Evolutionary conservation across 768 basidiomycete genomes (phyloP).

Genomic region (Rhizopogon vulgaris): DNA sequence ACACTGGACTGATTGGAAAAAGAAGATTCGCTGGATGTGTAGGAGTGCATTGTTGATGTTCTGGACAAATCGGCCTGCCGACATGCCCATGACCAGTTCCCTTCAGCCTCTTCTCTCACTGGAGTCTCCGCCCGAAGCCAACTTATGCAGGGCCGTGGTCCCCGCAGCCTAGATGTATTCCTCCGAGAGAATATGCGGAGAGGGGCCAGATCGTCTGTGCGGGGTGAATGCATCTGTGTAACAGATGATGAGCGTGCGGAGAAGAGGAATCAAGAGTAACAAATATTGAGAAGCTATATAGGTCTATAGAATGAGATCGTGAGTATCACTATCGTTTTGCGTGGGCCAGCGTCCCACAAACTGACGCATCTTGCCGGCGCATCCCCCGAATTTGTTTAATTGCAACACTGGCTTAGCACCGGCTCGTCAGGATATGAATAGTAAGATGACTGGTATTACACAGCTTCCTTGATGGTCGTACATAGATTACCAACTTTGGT

Average conservation of each 20-base stretch:
- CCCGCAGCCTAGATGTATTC: slow-evolving; percentile 15
- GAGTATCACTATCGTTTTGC: neutral
- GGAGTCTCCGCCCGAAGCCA: slow-evolving; percentile 3
- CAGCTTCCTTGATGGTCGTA: neutral
- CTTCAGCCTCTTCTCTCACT: neutral
- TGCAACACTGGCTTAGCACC: slow-evolving; percentile 1
- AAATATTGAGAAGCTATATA: neutral
- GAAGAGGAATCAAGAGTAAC: neutral
- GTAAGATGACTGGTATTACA: neutral
- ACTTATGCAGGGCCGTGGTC: slow-evolving; percentile 24
- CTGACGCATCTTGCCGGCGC: slow-evolving; percentile 10
- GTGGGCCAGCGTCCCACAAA: neutral
- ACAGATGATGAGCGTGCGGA: neutral
- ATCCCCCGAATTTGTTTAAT: slow-evolving; percentile 1
- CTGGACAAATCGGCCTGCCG: slow-evolving; percentile 10
- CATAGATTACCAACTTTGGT: neutral
- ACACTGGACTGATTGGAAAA: slow-evolving; percentile 6
- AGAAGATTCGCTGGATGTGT: slow-evolving; percentile 9
- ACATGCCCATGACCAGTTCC: slow-evolving; percentile 12
- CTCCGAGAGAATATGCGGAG: slow-evolving; percentile 5
- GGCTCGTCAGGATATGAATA: neutral
- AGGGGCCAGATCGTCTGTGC: slow-evolving; percentile 10
- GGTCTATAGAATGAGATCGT: neutral
- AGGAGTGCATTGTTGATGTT: slow-evolving; percentile 11
- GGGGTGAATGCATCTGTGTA: neutral